Evolutionary conservation across 306 rosid species (phyloP), one percentile per base, ranked within the genome.

Genomic region (Quercus suber): DNA sequence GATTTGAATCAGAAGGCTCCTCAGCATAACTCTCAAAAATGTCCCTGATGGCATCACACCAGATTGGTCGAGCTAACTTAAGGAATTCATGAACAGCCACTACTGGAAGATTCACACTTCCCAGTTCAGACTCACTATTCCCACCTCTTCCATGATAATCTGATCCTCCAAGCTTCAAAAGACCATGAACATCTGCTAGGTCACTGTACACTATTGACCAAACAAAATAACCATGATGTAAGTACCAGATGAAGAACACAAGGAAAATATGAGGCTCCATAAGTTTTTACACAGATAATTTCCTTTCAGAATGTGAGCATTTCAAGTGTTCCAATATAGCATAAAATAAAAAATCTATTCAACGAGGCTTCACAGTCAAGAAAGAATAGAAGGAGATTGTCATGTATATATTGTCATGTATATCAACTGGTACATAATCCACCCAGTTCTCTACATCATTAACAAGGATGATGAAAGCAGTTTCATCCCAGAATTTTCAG

Each of bases 131-230:
- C 86, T 95, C 98, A 20, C 90, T 75, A 68, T 84, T 84, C 64
- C 93, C 97, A 41, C 99, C 97, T 89, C 83, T 90, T 18, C 93
- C 99, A 49, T 95, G 99, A 79, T 84, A 95, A 83, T 95, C 99
- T 18, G 99, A 89, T 28, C 99, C 99, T 82, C 99, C 99, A n/a
- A 91, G 79, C 90, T 95, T 95, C 73, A 95, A 71, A 80, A 95
- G 99, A 28, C 82, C 96, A 35, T 80, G 78, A 28, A 79, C 70
- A 76, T 95, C 99, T 6, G 99, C 97, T 65, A 95, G 87, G 76
- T 92, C 99, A 85, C 92, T 85, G 83, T 85, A 95, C 68, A 84
- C 99, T 94, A 93, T 84, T 65, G 35, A 59, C 73, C 76, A 75
- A 80, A 74, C 64, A 82, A 73, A 57, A 35, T 57, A 59, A 76